Conservation (phyloP, 208 protist genomes). For the Balamuthia mandrillaris region DNA sequence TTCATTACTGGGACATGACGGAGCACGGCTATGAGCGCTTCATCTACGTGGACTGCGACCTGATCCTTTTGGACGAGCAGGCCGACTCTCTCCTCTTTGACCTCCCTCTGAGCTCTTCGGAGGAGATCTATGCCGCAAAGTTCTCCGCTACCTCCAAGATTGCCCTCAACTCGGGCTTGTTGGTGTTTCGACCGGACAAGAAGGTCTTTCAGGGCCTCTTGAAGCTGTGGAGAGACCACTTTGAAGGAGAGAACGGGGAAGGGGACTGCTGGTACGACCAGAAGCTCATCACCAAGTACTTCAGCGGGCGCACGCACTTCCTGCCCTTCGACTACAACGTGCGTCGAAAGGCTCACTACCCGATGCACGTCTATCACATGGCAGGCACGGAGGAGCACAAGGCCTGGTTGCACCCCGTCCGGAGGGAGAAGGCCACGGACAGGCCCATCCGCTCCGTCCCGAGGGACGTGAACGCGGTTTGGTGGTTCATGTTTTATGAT, state of each 20-base stretch:
- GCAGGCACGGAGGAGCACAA: background rate
- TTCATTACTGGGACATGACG: slow-evolving; percentile 9
- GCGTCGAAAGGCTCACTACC: background rate
- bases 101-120: background rate
- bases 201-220: too few relatives aligned
- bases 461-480: background rate
- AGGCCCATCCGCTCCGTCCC: background rate
- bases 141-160: too few relatives aligned
- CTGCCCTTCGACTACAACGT: slow-evolving; percentile 4
- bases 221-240: background rate
- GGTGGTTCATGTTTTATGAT: background rate
- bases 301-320: background rate
- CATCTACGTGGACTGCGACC: slow-evolving; percentile 1
- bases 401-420: background rate
- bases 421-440: background rate
- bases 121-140: too few relatives aligned
- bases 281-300: background rate
- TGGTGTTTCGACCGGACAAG: too few relatives aligned
- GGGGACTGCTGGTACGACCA: background rate
- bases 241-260: too few relatives aligned
- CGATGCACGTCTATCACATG: slow-evolving; percentile 8
- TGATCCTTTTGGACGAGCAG: background rate
- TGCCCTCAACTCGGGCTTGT: too few relatives aligned
- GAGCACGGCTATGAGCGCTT: background rate
- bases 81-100: slow-evolving; percentile 14